These are phyloP conservation scores for Quercus bicolor DNA, from an alignment of 306 rosid species.

Conservation along the genomic window DNA sequence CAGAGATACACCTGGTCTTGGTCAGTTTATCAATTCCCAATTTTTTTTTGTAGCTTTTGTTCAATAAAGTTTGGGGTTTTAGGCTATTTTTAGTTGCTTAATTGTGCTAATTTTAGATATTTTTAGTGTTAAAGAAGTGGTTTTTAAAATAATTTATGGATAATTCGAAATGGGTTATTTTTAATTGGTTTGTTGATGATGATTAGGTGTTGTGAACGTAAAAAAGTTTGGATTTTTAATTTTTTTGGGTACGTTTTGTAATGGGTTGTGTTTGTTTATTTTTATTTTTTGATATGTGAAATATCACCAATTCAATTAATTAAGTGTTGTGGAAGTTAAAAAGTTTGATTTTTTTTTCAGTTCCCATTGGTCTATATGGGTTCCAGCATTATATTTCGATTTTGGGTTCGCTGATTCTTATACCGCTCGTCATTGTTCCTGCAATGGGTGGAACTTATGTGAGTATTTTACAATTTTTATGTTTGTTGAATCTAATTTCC, in stretches of 20 bases:
- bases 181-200: background rate
- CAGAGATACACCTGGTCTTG: slow-evolving; percentile 90
- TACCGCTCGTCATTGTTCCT: slow-evolving; percentile 90
- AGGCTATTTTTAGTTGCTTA: background rate
- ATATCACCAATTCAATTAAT: too few species aligned
- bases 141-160: background rate
- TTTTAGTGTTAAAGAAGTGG: background rate
- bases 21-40: slow-evolving; percentile 32
- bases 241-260: slow-evolving; percentile 13
- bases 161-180: background rate
- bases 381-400: slow-evolving; percentile 85
- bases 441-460: slow-evolving; percentile 99
- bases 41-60: background rate
- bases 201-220: background rate
- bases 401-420: slow-evolving; percentile 82
- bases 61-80: background rate
- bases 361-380: slow-evolving; percentile 83
- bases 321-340: too few species aligned
- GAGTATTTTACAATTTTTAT: slow-evolving; percentile 37
- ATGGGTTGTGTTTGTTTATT: slow-evolving; percentile 4
- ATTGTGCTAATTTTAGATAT: background rate
- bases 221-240: background rate
- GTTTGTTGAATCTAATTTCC: background rate
- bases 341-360: slow-evolving; percentile 27
- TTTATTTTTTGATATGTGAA: too few species aligned